Conservation (phyloP, 805 yeast genomes). For the Lipomyces starkeyi region DNA sequence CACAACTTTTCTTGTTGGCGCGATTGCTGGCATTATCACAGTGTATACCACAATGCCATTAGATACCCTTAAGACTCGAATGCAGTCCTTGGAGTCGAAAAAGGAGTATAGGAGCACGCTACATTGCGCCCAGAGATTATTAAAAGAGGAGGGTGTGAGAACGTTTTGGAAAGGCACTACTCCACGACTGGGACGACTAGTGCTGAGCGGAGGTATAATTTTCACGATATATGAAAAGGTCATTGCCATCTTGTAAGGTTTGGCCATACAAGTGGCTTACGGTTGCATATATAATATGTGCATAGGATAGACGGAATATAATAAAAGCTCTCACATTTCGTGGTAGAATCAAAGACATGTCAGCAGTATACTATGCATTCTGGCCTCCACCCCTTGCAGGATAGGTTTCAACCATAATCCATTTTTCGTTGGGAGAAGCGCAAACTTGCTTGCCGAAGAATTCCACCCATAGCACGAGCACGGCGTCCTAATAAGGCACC, state of each 20-base stretch:
- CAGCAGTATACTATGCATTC: too few species aligned
- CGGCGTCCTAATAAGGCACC: too few species aligned
- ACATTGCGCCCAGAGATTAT: constrained; percentile 80
- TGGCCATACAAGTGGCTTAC: neutral
- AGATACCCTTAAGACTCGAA: constrained; percentile 93
- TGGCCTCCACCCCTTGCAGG: too few species aligned
- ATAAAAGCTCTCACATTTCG: neutral
- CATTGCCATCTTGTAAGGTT: constrained; percentile 49
- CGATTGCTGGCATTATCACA: constrained; percentile 86
- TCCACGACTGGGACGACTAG: constrained; percentile 89
- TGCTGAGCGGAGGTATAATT: constrained; percentile 95
- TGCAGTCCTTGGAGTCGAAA: constrained; percentile 89
- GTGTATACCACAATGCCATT: constrained; percentile 95
- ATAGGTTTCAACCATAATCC: too few species aligned
- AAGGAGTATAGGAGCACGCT: constrained; percentile 73
- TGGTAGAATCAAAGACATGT: neutral
- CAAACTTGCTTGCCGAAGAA: too few species aligned
- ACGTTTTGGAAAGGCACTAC: constrained; percentile 99
- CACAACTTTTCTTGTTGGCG: constrained; percentile 86
- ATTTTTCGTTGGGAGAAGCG: too few species aligned
- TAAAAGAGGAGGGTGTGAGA: constrained; percentile 83
- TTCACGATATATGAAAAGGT: constrained; percentile 95
- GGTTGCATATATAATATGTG: neutral
- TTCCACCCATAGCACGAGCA: too few species aligned
- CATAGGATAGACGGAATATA: neutral